Conservation (phyloP, 768 basidiomycete species). For the Podaxis mareebaensis region DNA sequence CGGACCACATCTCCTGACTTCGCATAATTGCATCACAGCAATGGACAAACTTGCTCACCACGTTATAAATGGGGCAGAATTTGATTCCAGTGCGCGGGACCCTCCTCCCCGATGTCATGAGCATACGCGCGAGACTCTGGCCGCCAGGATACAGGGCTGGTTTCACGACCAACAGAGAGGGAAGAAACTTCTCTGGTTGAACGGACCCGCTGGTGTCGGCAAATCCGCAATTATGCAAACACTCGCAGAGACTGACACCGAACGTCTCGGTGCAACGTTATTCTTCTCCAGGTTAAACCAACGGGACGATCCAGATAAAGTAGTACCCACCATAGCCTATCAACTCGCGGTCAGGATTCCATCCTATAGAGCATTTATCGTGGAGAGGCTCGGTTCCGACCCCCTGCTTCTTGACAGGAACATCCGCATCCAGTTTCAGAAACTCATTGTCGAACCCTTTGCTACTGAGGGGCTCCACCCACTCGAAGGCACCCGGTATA, state of each 20-base stretch:
- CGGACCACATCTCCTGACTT: too few species aligned
- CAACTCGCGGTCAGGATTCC: conserved; percentile 19
- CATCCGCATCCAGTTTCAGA: conserved; percentile 14
- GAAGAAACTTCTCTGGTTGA: conserved; percentile 21
- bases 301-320: conserved; percentile 1
- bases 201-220: conserved; percentile 28
- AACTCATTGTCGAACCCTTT: conserved; percentile 20
- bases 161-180: background rate
- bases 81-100: conserved; percentile 20
- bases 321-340: conserved; percentile 24
- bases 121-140: conserved; percentile 19
- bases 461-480: background rate
- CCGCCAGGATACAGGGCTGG: conserved; percentile 14
- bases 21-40: background rate
- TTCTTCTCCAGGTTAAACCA: conserved; percentile 22
- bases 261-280: conserved; percentile 19
- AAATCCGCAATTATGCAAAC: conserved; percentile 32
- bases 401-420: conserved; percentile 15
- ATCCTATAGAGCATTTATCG: background rate
- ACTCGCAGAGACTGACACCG: conserved; percentile 21
- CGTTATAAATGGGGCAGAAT: background rate
- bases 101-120: conserved; percentile 22
- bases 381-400: background rate
- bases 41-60: background rate
- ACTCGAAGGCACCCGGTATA: conserved; percentile 10